Evolutionary conservation across 1,284 basidiomycete genomes (phyloP).

Genomic region (Schizophyllum commune): DNA sequence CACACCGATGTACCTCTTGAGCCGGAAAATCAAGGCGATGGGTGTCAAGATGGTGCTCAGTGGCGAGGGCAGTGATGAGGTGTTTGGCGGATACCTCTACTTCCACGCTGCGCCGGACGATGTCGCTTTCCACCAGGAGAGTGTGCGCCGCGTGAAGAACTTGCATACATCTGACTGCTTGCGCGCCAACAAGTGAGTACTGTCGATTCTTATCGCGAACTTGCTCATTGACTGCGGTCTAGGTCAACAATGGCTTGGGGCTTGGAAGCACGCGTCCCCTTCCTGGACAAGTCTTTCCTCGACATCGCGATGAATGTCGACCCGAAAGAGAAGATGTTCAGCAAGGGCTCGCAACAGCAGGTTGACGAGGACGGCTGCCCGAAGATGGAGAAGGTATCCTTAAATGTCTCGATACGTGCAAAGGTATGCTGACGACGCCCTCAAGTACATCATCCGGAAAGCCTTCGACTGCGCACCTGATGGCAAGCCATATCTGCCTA

Average conservation of each 20-base stretch:
- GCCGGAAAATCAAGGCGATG: conserved; percentile 99
- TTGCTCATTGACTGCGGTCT: conserved; percentile 6
- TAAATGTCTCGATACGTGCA: conserved; percentile 4
- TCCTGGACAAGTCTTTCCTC: conserved; percentile 96
- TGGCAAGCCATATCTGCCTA: conserved; percentile 91
- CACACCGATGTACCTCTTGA: conserved; percentile 96
- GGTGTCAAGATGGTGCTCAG: conserved; percentile 99
- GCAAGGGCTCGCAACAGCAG: conserved; percentile 72
- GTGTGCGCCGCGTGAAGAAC: conserved; percentile 94
- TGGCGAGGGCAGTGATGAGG: conserved; percentile 97
- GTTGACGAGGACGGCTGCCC: conserved; percentile 81
- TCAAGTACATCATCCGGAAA: conserved; percentile 91
- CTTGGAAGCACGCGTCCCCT: conserved; percentile 96
- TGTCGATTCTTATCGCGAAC: conserved; percentile 1
- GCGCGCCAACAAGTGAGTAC: conserved; percentile 88
- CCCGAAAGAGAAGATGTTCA: conserved; percentile 86
- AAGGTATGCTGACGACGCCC: conserved; percentile 6
- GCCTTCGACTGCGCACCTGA: conserved; percentile 90
- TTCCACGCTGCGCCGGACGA: conserved; percentile 97
- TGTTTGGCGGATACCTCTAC: conserved; percentile 97
- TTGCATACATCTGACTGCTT: conserved; percentile 97
- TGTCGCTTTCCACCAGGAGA: conserved; percentile 92
- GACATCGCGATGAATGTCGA: conserved; percentile 92
- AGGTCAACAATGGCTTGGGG: conserved; percentile 99
- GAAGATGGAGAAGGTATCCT: conserved; percentile 84